Percentiles rank a stretch among this genome's conserved stretches.
These are phyloP conservation scores for Bimuria novae-zelandiae DNA, from an alignment of 2,329 filamentous ascomycete genomes.

Conservation along the genomic window DNA sequence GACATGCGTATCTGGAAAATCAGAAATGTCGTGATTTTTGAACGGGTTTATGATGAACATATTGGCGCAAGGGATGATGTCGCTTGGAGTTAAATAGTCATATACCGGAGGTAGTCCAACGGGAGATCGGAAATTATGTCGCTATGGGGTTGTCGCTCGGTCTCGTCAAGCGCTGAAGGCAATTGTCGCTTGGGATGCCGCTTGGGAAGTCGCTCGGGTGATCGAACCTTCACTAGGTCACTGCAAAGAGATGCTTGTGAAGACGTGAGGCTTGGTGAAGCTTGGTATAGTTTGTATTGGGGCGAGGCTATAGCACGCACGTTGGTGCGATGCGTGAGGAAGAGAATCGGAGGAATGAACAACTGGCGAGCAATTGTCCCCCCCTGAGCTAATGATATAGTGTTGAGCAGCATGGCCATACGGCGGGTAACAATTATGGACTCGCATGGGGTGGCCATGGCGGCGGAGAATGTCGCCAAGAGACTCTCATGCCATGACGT, in stretches of 20 bases:
- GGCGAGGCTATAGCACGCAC: slow-evolving; percentile 6
- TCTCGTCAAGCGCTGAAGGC: background rate
- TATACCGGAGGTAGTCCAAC: background rate
- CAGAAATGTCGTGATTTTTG: slow-evolving; percentile 54
- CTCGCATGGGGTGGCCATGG: background rate
- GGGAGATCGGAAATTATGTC: background rate
- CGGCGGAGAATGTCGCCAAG: background rate
- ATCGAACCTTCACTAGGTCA: slow-evolving; percentile 24
- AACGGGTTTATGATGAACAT: slow-evolving; percentile 56
- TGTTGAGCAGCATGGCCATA: background rate
- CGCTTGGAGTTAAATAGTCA: background rate
- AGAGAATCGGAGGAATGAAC: background rate
- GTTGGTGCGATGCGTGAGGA: background rate
- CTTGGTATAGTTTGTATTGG: slow-evolving; percentile 24
- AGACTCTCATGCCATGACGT: background rate
- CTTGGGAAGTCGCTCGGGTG: slow-evolving; percentile 7
- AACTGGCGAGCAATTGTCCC: background rate
- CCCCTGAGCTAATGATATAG: background rate
- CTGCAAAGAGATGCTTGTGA: slow-evolving; percentile 26
- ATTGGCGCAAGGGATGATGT: slow-evolving; percentile 21
- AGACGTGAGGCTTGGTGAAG: slow-evolving; percentile 25
- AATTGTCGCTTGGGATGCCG: slow-evolving; percentile 12
- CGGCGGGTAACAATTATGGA: background rate
- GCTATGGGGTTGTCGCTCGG: slow-evolving; percentile 19
- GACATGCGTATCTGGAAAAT: slow-evolving; percentile 57